A percentile compares a stretch with the other conserved stretches of the same genome.
These are phyloP conservation scores for Lentinula novae-zelandiae DNA, from an alignment of 1,284 basidiomycete genomes.

Conservation along the genomic window DNA sequence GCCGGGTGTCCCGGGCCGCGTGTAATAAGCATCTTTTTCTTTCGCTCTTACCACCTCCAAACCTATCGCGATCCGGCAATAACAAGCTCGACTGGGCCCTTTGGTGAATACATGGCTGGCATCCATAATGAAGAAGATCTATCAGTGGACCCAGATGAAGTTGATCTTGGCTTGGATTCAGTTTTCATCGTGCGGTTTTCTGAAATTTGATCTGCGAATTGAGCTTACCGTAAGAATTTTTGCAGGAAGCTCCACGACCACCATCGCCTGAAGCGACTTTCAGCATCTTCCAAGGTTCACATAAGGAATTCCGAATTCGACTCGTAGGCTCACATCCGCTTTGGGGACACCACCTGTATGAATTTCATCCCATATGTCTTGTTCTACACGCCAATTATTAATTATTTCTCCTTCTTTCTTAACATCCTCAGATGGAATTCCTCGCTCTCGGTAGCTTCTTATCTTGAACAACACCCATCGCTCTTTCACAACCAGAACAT, in stretches of 20 bases:
- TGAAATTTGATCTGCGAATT: too few relatives aligned
- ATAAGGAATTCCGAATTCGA: constrained; percentile 57
- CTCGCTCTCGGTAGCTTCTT: constrained; percentile 70
- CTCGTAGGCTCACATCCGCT: constrained; percentile 87
- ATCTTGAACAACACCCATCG: constrained; percentile 56
- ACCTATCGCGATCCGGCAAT: too few relatives aligned
- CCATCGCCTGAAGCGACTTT: constrained; percentile 58
- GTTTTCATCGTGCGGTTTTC: too few relatives aligned
- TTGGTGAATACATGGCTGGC: too few relatives aligned
- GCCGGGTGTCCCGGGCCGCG: too few relatives aligned
- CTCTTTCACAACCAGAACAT: constrained; percentile 48
- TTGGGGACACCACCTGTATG: constrained; percentile 89
- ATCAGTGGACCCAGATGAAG: too few relatives aligned
- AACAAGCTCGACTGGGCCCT: too few relatives aligned
- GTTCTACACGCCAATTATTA: background rate
- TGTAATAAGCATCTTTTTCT: too few relatives aligned
- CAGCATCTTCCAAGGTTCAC: constrained; percentile 43
- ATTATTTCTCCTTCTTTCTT: background rate
- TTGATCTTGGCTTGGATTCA: too few relatives aligned
- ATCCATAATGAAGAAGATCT: background rate
- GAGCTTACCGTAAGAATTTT: background rate
- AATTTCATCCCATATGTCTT: constrained; percentile 4
- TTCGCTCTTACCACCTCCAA: too few relatives aligned
- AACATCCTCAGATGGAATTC: constrained; percentile 74
- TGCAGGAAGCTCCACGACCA: constrained; percentile 45